Evolutionary conservation across 2,329 filamentous ascomycete species (phyloP).

Genomic region (Diplocarpon mali): DNA sequence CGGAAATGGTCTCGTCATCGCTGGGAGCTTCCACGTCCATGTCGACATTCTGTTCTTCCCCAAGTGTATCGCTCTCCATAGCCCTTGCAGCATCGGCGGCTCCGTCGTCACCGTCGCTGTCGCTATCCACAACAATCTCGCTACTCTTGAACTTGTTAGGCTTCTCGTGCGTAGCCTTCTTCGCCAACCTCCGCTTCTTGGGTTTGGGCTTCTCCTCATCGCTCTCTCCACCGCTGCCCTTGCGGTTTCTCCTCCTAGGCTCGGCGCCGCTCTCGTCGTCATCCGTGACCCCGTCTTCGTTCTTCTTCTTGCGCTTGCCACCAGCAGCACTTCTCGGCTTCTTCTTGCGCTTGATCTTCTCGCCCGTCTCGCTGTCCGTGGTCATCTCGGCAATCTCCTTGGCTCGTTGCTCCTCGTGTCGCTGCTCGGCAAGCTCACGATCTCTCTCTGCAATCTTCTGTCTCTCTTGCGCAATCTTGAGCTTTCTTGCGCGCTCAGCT

Average conservation of each 20-base stretch:
- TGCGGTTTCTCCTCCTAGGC: conserved; percentile 17
- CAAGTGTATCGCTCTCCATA: conserved; percentile 19
- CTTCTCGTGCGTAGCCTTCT: conserved; percentile 23
- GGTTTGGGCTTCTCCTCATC: conserved; percentile 28
- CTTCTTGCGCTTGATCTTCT: conserved; percentile 70
- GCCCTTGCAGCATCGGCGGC: conserved; percentile 21
- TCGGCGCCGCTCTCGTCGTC: conserved; percentile 26
- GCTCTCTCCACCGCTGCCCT: conserved; percentile 21
- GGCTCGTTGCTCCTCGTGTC: conserved; percentile 57
- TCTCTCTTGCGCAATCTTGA: conserved; percentile 78
- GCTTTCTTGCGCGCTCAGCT: conserved; percentile 60
- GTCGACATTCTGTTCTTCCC: conserved; percentile 10
- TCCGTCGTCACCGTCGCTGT: conserved; percentile 26
- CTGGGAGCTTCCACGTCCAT: conserved; percentile 18
- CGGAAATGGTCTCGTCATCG: conserved; percentile 21
- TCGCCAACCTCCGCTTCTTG: conserved; percentile 27
- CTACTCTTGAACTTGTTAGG: conserved; percentile 26
- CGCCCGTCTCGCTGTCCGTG: conserved; percentile 70
- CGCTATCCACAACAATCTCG: conserved; percentile 28
- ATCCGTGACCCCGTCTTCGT: conserved; percentile 26
- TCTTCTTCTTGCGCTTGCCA: conserved; percentile 32
- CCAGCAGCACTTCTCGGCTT: conserved; percentile 33
- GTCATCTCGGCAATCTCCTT: conserved; percentile 69
- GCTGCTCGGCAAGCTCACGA: conserved; percentile 57
- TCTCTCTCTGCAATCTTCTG: conserved; percentile 69